phyloP scores from a whole-genome alignment of 2,329 filamentous ascomycete genomes.

The Colletotrichum musae region DNA sequence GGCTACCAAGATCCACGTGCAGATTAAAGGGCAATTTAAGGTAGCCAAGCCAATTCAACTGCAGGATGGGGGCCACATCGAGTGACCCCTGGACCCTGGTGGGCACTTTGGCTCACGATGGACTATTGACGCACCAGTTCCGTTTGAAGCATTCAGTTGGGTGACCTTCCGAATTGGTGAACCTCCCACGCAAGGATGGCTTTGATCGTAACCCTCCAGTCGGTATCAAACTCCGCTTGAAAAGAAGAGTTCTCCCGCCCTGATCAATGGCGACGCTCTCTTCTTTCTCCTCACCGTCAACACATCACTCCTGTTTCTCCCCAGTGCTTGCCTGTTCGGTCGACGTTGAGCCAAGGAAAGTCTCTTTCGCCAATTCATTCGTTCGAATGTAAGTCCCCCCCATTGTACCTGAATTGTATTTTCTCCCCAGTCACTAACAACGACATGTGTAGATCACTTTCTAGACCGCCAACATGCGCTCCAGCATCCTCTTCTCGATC shows the following conservation, averaged over 20 bases:
- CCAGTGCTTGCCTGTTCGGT: neutral
- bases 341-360: neutral
- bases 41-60: no score
- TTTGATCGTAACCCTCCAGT: neutral
- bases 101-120: no score
- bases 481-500: neutral
- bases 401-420: neutral
- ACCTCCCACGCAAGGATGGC: neutral
- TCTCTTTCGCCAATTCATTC: neutral
- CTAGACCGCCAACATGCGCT: slow-evolving; percentile 2
- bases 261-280: no score
- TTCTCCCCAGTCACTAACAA: neutral
- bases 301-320: neutral
- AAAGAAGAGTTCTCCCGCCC: neutral
- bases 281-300: neutral
- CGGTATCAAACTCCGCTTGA: neutral
- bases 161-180: neutral
- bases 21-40: neutral
- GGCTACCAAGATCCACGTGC: neutral
- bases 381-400: slow-evolving; percentile 2
- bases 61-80: no score
- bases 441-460: neutral
- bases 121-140: neutral
- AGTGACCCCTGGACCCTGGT: no score
- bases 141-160: neutral